A percentile compares a stretch with the other conserved stretches of the same genome.
Conservation (phyloP, 257 asterid genomes). For the Rhazya stricta region DNA sequence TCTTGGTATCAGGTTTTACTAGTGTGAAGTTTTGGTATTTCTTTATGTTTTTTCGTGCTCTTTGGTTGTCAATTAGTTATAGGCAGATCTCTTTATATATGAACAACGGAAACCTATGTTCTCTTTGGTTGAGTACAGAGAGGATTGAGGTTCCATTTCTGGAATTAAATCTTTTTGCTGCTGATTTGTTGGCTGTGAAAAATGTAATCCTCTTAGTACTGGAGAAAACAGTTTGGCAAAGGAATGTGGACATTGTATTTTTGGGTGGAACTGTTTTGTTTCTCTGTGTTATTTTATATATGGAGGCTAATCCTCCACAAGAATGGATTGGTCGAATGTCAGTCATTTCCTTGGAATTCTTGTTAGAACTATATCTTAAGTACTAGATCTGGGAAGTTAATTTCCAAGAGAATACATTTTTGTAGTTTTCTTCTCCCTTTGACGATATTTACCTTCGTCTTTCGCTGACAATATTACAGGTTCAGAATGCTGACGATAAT, state of each 20-base stretch:
- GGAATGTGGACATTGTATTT: background rate
- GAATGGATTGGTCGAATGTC: background rate
- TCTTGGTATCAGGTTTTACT: background rate
- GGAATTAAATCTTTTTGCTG: background rate
- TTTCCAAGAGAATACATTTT: background rate
- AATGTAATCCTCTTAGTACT: background rate
- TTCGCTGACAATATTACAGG: slow-evolving; percentile 36
- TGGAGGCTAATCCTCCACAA: background rate
- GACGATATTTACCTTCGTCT: background rate
- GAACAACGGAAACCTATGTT: background rate
- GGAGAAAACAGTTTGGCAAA: background rate
- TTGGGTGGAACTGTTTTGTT: background rate
- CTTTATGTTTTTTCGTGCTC: background rate
- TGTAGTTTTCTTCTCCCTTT: background rate
- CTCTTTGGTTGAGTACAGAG: background rate
- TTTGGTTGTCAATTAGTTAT: background rate
- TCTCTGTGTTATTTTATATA: background rate
- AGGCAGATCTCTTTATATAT: background rate
- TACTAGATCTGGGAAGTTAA: background rate
- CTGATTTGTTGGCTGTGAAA: background rate
- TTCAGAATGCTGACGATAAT: slow-evolving; percentile 99
- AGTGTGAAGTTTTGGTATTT: background rate
- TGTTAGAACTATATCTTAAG: background rate
- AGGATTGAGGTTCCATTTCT: background rate
- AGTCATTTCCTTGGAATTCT: background rate